phyloP scores from a whole-genome alignment of 176 grass and related monocot genomes.

The Aegilops umbellulata region DNA sequence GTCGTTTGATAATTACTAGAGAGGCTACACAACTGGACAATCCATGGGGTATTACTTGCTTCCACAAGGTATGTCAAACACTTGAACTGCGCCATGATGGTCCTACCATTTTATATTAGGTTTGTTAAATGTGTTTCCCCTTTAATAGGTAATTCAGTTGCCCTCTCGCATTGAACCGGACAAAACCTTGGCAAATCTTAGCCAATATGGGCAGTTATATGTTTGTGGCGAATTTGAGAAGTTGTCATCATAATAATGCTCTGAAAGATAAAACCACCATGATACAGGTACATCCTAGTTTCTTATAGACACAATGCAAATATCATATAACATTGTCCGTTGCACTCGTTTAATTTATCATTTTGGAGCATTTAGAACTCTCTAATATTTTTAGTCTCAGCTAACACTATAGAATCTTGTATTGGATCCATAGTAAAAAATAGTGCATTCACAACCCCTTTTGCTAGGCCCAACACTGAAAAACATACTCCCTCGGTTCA shows the following conservation, averaged over 20 bases:
- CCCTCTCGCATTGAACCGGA: not conserved
- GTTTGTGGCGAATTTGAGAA: not conserved
- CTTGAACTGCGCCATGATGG: not conserved
- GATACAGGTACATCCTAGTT: not conserved
- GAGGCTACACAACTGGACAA: constrained; percentile 53
- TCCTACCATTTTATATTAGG: not conserved
- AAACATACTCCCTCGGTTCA: too few relatives aligned
- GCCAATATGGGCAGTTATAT: not conserved
- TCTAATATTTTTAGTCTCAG: too few relatives aligned
- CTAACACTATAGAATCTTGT: too few relatives aligned
- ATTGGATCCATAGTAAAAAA: too few relatives aligned
- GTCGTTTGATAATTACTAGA: not conserved
- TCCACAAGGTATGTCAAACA: constrained; percentile 31
- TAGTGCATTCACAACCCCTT: too few relatives aligned
- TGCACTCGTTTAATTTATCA: too few relatives aligned
- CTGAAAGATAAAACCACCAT: not conserved
- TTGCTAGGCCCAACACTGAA: too few relatives aligned
- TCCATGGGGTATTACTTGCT: constrained; percentile 76
- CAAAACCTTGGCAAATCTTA: not conserved
- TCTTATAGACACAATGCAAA: too few relatives aligned
- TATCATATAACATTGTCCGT: too few relatives aligned
- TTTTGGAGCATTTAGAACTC: too few relatives aligned
- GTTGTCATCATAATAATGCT: not conserved
- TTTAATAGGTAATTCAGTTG: not conserved
- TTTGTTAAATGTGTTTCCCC: not conserved